Base-by-base conservation (phyloP, 805 yeast species). In the Lachancea sp. region DNA sequence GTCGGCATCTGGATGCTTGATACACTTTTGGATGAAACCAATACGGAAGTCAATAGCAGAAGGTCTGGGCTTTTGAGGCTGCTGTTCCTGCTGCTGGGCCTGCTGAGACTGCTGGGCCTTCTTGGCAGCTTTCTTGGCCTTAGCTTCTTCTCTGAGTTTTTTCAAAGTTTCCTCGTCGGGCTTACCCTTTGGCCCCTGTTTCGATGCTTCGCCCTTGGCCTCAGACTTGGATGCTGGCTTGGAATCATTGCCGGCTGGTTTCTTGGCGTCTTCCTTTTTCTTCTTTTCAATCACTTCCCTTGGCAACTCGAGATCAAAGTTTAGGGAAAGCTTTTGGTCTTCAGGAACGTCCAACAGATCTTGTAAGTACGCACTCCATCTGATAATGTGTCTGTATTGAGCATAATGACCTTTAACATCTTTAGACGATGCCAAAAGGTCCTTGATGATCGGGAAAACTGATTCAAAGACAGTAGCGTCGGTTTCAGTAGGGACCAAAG, bases 1-100 rank as follows among this genome's bases (percentile, higher is more conserved):
- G 69, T 93, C 99, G 30, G 99, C 99, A 66, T 93, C 91, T 51
- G 99, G 99, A 71, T 93, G 99, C 67, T 86, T 87, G 61, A 86
- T 75, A 44, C 97, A 96, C 73, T 95, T 93, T 72, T 91, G 89
- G 61, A 93, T 93, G 75, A 82, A 88, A 44, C 99, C 99, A 51
- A 93, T 96, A 64, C 95, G 81, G 69, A 93, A 80, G 64, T 90
- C 97, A 62, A 93, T 80, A 75, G 82, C 72, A 16, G 95, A 78
- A 47, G 98, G 96, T 56, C 72, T 74, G 56, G 91, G 82, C 44
- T 85, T 83, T 29, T 74, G 82, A 47, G 72, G 77, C 37, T 60
- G 69, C 29, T 57, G 55, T 31, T 54, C 49, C 43, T 68, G 67
- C 38, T 61, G 62, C 52, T 62, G 53, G 9, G 20, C 38, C 25